Base-by-base conservation (phyloP, 2,329 filamentous ascomycete species). In the Apiospora sp. region DNA sequence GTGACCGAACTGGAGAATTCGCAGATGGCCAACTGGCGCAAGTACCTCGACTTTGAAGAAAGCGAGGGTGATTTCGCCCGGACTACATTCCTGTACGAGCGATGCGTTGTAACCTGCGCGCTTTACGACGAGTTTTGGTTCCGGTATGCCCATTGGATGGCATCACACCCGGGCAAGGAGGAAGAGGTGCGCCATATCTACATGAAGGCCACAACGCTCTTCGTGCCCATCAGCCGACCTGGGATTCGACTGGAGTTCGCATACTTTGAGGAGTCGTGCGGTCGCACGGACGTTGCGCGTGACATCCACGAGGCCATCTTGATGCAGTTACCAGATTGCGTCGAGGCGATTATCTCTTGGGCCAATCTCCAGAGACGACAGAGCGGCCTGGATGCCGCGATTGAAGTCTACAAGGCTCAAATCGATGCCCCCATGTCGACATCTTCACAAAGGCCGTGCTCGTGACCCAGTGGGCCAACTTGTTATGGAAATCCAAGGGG, bases 91-190 rank as follows among this genome's bases (percentile, higher is more conserved):
- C 85, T 99, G 44, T 98, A 99, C 81, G 96, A 99, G 85, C 92
- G 96, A 70, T 98, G 95, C 78, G 84, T 99, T 70, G 94, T 98
- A 48, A 96, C 94, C 0, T 97, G 94, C 79, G 96, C 96, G 22
- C 93, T 97, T 76, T 98, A 99, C 80, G 96, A 98, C 69, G 96
- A 98, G 80, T 97, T 98, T 82, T 99, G 96, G 96, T 91, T 97
- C 78, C 93, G 96, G n/a, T 99, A 98, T 82, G 94, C 93, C 22
- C 89, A 96, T 54, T 99, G 96, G 96, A 97, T 98, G 93, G 88
- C 89, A 73, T 91, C 91, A 0, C 94, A 97, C 80, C 84, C 90
- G 1, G 91, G 88, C 76, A 98, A 97, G 81, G 91, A 95, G 67
- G 94, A 98, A 80, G 95, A 98, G 80, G 92, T 96, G 7, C 92